Conservation (phyloP, 768 basidiomycete genomes). For the Tylopilus felleus region DNA sequence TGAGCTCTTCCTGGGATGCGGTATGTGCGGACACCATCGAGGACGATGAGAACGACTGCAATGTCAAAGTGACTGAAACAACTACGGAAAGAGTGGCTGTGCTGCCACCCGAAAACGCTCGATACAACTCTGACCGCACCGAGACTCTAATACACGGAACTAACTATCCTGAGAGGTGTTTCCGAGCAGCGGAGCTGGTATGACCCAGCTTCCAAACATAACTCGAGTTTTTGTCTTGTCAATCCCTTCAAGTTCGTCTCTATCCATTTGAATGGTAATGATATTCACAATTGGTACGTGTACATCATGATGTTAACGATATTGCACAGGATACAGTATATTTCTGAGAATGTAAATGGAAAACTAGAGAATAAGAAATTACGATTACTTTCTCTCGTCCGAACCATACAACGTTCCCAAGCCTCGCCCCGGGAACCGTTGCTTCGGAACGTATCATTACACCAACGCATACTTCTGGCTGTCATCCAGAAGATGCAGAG, state of each 20-base stretch:
- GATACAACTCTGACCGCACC: too few species aligned
- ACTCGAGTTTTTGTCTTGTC: too few species aligned
- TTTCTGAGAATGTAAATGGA: background rate
- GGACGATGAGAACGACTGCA: background rate
- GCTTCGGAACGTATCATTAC: too few species aligned
- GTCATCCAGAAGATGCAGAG: background rate
- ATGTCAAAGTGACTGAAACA: background rate
- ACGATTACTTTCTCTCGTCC: background rate
- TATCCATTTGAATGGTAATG: background rate
- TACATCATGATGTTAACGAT: too few species aligned
- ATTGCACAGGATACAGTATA: background rate
- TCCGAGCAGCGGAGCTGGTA: too few species aligned
- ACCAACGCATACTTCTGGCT: background rate
- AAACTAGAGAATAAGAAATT: background rate
- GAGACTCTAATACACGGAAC: too few species aligned
- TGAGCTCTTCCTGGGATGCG: slow-evolving; percentile 82
- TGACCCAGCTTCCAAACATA: too few species aligned
- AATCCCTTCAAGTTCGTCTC: background rate
- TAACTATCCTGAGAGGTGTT: too few species aligned
- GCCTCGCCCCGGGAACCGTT: background rate
- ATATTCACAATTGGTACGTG: background rate
- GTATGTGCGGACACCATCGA: slow-evolving; percentile 69
- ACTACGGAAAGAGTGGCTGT: slow-evolving; percentile 19
- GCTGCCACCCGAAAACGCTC: background rate
- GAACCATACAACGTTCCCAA: background rate